Evolutionary conservation across 179 eudicot genomes (phyloP).

Genomic region (Heliamphora pulchella): DNA sequence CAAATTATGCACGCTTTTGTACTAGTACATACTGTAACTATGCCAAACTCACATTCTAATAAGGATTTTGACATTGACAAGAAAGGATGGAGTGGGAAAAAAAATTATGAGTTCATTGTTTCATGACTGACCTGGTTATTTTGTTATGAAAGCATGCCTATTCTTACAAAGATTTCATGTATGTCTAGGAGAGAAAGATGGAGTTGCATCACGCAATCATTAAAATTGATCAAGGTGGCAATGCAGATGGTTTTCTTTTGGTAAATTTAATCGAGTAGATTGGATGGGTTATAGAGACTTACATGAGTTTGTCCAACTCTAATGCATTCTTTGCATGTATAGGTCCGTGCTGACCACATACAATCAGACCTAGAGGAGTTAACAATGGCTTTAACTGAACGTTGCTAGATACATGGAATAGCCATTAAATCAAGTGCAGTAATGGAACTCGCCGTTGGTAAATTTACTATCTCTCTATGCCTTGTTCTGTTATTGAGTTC

Average conservation of each 20-base stretch:
- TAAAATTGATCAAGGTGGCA: conserved; percentile 96
- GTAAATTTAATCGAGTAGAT: conserved; percentile 30
- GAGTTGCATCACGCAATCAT: conserved; percentile 79
- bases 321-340: conserved; percentile 4
- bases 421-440: conserved; percentile 69
- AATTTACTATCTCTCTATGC: neutral
- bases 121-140: neutral
- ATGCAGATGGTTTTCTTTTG: conserved; percentile 96
- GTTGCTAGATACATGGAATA: conserved; percentile 76
- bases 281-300: neutral
- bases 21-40: neutral
- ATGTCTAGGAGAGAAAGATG: conserved; percentile 60
- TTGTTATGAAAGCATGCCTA: neutral
- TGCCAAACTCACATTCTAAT: neutral
- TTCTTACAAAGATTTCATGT: neutral
- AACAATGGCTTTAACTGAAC: conserved; percentile 71
- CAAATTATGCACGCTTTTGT: neutral
- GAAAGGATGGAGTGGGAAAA: neutral
- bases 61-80: too few relatives aligned
- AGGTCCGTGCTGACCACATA: conserved; percentile 97
- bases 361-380: conserved; percentile 94
- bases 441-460: conserved; percentile 84
- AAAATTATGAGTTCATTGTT: neutral
- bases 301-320: neutral
- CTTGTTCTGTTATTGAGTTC: conserved; percentile 8